These are phyloP conservation scores for Kodamaea hsintzibuensis DNA, from an alignment of 805 yeast species.

Conservation along the genomic window DNA sequence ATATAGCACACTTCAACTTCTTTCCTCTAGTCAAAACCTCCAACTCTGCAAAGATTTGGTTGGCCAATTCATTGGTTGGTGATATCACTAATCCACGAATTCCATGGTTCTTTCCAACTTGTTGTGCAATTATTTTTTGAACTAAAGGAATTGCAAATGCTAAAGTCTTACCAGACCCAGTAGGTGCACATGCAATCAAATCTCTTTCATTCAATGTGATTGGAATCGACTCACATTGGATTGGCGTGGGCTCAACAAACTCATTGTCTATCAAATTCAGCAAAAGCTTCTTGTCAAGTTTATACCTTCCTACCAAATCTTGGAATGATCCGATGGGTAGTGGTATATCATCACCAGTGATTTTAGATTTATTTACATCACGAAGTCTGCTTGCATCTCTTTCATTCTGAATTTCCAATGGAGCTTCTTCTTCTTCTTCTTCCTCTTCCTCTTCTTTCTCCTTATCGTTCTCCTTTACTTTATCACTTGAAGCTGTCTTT, in stretches of 20 bases:
- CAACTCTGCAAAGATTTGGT: slow-evolving; percentile 76
- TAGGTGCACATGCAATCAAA: slow-evolving; percentile 92
- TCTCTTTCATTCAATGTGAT: slow-evolving; percentile 68
- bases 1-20: slow-evolving; percentile 58
- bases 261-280: slow-evolving; percentile 66
- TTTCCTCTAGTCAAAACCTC: slow-evolving; percentile 56
- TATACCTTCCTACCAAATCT: slow-evolving; percentile 70
- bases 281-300: slow-evolving; percentile 57
- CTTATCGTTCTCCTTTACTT: slow-evolving; percentile 10
- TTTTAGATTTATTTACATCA: slow-evolving; percentile 61
- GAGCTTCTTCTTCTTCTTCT: slow-evolving; percentile 35
- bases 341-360: slow-evolving; percentile 85
- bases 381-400: slow-evolving; percentile 66
- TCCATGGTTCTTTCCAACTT: slow-evolving; percentile 44
- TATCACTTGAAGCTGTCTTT: slow-evolving; percentile 14
- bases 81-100: slow-evolving; percentile 79
- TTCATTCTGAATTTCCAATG: slow-evolving; percentile 47
- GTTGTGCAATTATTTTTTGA: slow-evolving; percentile 43
- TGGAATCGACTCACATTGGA: slow-evolving; percentile 91
- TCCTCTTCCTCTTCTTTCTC: slow-evolving; percentile 24
- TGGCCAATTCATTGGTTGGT: slow-evolving; percentile 93
- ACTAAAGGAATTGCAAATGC: slow-evolving; percentile 85
- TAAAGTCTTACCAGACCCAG: slow-evolving; percentile 96
- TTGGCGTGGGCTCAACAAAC: slow-evolving; percentile 86
- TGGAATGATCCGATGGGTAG: slow-evolving; percentile 87